phyloP scores from a whole-genome alignment of 2,329 filamentous ascomycete species.

The Botrytis tulipae region DNA sequence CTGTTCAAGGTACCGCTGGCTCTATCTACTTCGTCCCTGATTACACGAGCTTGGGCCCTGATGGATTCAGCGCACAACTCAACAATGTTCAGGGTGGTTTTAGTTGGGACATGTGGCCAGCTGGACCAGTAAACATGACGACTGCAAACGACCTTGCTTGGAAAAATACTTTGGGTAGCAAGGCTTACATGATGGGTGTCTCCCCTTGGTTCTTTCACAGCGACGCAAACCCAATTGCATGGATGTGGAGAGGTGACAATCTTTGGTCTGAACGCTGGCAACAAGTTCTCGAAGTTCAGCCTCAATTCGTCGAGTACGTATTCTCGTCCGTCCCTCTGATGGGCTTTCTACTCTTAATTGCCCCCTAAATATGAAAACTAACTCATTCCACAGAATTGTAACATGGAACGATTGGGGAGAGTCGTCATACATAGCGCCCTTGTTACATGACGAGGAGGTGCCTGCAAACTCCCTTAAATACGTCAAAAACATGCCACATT shows the following conservation, averaged over 20 bases:
- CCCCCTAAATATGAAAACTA: conserved; percentile 23
- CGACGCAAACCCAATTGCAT: conserved; percentile 57
- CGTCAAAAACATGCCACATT: conserved; percentile 49
- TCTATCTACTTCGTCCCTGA: conserved; percentile 47
- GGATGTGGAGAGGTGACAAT: conserved; percentile 60
- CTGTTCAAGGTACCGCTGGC: conserved; percentile 28
- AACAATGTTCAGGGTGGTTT: conserved; percentile 42
- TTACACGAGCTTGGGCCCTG: conserved; percentile 44
- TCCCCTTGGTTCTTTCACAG: conserved; percentile 61
- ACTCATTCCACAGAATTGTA: conserved; percentile 38
- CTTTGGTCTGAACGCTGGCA: conserved; percentile 61
- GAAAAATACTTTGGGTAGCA: conserved; percentile 40
- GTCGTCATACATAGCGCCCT: conserved; percentile 51
- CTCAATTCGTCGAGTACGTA: conserved; percentile 46
- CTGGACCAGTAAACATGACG: conserved; percentile 39
- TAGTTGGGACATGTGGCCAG: conserved; percentile 47
- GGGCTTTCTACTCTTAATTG: conserved; percentile 23
- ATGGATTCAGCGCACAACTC: conserved; percentile 34
- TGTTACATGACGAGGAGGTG: conserved; percentile 41
- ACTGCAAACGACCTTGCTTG: conserved; percentile 43
- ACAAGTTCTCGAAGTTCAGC: conserved; percentile 46
- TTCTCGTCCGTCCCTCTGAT: conserved; percentile 26
- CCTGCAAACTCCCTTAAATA: conserved; percentile 47
- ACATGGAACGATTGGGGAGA: conserved; percentile 56
- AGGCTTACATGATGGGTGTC: conserved; percentile 54